Conservation (phyloP, 2,329 filamentous ascomycete genomes). For the Penicillium decumbens region DNA sequence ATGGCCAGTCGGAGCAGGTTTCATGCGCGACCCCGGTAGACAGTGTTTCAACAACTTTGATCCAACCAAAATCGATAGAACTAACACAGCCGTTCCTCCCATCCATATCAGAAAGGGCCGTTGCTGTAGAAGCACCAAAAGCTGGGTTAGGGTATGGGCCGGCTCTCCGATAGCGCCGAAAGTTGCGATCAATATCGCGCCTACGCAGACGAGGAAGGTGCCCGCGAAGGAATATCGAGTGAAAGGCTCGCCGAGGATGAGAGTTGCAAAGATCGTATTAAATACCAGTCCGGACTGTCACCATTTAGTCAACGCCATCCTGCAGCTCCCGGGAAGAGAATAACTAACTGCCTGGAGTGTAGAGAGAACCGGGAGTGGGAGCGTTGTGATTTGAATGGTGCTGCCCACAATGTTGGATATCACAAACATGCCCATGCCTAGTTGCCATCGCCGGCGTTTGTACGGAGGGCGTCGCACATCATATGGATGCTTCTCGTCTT, state of each 20-base stretch:
- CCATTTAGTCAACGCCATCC: constrained; percentile 7
- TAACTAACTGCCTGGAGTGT: constrained; percentile 74
- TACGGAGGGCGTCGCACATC: constrained; percentile 81
- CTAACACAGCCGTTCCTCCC: constrained; percentile 68
- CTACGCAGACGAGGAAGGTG: constrained; percentile 78
- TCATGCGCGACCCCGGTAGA: constrained; percentile 30
- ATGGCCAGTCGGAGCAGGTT: constrained; percentile 42
- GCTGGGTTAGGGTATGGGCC: constrained; percentile 77
- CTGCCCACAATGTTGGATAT: constrained; percentile 90
- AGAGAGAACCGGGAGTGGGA: constrained; percentile 88
- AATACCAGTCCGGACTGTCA: constrained; percentile 80
- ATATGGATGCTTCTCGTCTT: constrained; percentile 83
- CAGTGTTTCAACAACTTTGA: constrained; percentile 46
- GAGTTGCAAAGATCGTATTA: constrained; percentile 93
- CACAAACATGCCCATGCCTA: constrained; percentile 96
- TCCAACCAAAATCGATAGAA: constrained; percentile 61
- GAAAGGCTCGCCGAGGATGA: constrained; percentile 90
- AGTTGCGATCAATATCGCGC: constrained; percentile 85
- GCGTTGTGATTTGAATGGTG: constrained; percentile 93
- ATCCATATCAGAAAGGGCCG: constrained; percentile 85
- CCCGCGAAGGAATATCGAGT: constrained; percentile 89
- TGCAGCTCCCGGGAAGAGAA: neutral
- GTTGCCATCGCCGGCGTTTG: constrained; percentile 80
- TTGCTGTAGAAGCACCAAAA: constrained; percentile 69
- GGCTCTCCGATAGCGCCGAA: constrained; percentile 94